Percentiles rank a stretch among this genome's conserved stretches.
Evolutionary conservation across 2,329 filamentous ascomycete genomes (phyloP).

Genomic region (Dothideomycetes sp.): DNA sequence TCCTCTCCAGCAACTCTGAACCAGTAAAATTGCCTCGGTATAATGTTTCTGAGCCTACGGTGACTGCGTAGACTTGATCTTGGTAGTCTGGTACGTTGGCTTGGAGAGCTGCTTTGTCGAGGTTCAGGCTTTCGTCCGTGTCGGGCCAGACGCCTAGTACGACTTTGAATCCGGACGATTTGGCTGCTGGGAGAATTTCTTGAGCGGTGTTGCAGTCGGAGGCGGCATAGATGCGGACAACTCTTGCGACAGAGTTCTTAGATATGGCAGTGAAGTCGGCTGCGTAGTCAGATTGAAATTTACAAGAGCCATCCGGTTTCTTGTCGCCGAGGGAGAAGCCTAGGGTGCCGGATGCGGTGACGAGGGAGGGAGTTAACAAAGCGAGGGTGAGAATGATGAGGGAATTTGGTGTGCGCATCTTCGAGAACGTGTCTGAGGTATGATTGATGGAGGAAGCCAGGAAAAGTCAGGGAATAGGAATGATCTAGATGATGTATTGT

Average conservation of each 20-base stretch:
- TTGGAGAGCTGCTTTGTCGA: slow-evolving; percentile 51
- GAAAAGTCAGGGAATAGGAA: no score
- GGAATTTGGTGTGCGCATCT: slow-evolving; percentile 21
- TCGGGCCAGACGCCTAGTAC: slow-evolving; percentile 65
- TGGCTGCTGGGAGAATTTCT: slow-evolving; percentile 56
- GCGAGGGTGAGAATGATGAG: slow-evolving; percentile 21
- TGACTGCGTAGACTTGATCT: slow-evolving; percentile 57
- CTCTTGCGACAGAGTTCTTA: slow-evolving; percentile 38
- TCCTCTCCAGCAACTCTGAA: slow-evolving; percentile 49
- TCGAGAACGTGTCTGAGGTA: no score
- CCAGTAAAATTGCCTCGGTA: slow-evolving; percentile 61
- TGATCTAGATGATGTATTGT: no score
- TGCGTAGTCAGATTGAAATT: slow-evolving; percentile 53
- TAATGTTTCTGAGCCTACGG: slow-evolving; percentile 61
- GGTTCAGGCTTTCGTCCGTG: slow-evolving; percentile 50
- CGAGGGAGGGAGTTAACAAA: slow-evolving; percentile 19
- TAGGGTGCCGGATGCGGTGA: slow-evolving; percentile 39
- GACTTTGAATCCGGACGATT: slow-evolving; percentile 55
- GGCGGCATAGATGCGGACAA: slow-evolving; percentile 60
- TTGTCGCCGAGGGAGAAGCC: slow-evolving; percentile 61
- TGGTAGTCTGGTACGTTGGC: slow-evolving; percentile 41
- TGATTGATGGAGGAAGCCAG: no score
- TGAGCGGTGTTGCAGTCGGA: slow-evolving; percentile 57
- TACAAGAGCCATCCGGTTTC: slow-evolving; percentile 52
- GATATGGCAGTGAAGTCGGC: slow-evolving; percentile 55